Evolutionary conservation across 2,329 filamentous ascomycete species (phyloP).

Genomic region (Chaetomium strumarium): DNA sequence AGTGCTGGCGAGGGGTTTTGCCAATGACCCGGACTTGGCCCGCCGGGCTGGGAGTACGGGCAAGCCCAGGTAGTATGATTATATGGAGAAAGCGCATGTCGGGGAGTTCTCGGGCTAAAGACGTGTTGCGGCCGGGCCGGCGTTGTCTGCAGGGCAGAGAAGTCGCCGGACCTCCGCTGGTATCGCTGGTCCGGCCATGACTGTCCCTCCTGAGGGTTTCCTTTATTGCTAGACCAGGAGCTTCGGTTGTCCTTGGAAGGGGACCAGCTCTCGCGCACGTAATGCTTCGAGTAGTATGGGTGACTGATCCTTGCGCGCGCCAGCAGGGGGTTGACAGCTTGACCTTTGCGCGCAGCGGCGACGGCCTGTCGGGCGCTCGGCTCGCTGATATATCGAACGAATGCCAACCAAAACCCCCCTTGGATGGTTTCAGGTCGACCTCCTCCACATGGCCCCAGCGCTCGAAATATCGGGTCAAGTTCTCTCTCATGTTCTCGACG

Average conservation of each 20-base stretch:
- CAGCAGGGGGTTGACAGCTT: not conserved
- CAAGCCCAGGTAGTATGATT: not conserved
- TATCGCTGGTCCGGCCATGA: too few relatives aligned
- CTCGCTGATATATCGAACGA: not conserved
- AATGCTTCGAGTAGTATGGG: not conserved
- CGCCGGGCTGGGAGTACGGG: not conserved
- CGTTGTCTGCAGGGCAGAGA: too few relatives aligned
- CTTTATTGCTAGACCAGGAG: not conserved
- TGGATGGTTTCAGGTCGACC: not conserved
- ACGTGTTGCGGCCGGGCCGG: too few relatives aligned
- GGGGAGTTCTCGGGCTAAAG: too few relatives aligned
- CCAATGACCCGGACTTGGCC: not conserved
- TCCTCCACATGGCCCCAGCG: conserved; percentile 9
- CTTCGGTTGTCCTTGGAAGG: not conserved
- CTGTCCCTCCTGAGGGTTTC: too few relatives aligned
- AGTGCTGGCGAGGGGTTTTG: not conserved
- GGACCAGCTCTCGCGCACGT: not conserved
- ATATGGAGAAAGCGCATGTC: too few relatives aligned
- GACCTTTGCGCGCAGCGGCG: not conserved
- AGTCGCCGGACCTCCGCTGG: too few relatives aligned
- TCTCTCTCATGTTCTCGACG: not conserved
- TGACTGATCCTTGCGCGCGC: not conserved
- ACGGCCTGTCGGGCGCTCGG: not conserved
- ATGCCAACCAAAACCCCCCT: not conserved
- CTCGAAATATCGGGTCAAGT: not conserved